These are phyloP conservation scores for Primulina tabacum DNA, from an alignment of 257 asterid genomes.

Conservation along the genomic window DNA sequence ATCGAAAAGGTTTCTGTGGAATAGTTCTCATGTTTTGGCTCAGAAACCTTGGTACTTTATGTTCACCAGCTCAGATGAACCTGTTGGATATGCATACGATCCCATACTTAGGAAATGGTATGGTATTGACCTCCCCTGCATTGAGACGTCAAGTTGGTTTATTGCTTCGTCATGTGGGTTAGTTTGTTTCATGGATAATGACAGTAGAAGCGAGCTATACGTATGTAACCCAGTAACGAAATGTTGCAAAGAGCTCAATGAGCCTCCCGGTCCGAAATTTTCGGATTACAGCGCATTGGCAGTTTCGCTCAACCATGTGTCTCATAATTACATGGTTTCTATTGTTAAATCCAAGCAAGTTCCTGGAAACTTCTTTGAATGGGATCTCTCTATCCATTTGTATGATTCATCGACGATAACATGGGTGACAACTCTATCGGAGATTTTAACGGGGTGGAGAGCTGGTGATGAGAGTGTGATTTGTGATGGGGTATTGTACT, in stretches of 20 bases:
- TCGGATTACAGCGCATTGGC: constrained; percentile 83
- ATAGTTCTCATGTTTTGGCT: constrained; percentile 40
- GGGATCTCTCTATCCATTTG: constrained; percentile 80
- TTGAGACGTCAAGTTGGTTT: constrained; percentile 69
- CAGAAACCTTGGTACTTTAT: constrained; percentile 96
- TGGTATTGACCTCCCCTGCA: constrained; percentile 72
- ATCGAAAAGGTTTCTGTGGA: constrained; percentile 70
- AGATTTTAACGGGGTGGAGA: constrained; percentile 81
- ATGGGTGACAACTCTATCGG: constrained; percentile 60
- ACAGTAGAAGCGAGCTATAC: constrained; percentile 60
- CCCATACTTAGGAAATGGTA: constrained; percentile 78
- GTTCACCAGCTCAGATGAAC: constrained; percentile 91
- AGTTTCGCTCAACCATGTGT: constrained; percentile 40
- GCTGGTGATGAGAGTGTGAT: constrained; percentile 92
- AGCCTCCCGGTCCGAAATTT: constrained; percentile 65
- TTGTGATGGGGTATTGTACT: constrained; percentile 67
- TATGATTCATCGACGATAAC: constrained; percentile 53
- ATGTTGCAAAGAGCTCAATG: constrained; percentile 40
- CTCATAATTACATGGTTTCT: constrained; percentile 46
- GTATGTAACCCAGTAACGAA: constrained; percentile 82
- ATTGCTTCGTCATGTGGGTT: constrained; percentile 77
- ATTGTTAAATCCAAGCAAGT: constrained; percentile 81
- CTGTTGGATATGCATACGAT: constrained; percentile 79
- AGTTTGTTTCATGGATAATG: constrained; percentile 87
- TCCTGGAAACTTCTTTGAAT: constrained; percentile 69